Base-by-base conservation (phyloP, 1,139 yeast species). In the Zhuliangozyma blackwelliae region DNA sequence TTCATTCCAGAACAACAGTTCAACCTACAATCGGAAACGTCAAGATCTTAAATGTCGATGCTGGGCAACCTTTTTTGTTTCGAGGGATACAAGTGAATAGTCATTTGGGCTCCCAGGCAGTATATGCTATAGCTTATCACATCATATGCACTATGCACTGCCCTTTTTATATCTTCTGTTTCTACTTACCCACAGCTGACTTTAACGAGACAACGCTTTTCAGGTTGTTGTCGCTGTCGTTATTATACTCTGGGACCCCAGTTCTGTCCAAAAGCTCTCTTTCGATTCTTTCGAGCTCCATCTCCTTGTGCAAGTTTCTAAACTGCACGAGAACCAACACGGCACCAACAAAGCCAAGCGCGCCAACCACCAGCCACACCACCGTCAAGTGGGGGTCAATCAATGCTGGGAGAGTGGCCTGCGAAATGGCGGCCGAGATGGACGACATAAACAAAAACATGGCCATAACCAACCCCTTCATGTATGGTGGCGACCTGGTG, bases 381-480 rank as follows among this genome's bases (percentile, higher is more conserved):
- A 78, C 72, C 35, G 73, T 68, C 45, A 77, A 61, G 46, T 74
- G 52, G 20, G 82, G 82, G 51, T 77, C 82, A 19, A 53, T 48
- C 49, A 77, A 63, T 5, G 79, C 79, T 33, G 79, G 72, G 27
- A 79, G 68, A 33, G 72, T 59, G 23, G 80, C 82, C 53, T 75
- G 75, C 13, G 75, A 68, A 33, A 78, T 53, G 12, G 83, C 83
- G 29, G 83, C 77, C 10, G 82, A 65, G 36, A 80, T 51, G 8
- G 88, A 84, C 37, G 72, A 70, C 37, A 75, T 77, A 48, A 79
- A 68, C 45, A 82, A 65, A 65, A 79, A 79, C 40, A 82, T 56
- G 6, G 89, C 78, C 77, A 79, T 73, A 35, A 81, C 83, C 45
- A 82, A 68, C 37, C 85, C 79, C 55, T 79, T 79, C 83, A 81